phyloP scores from a whole-genome alignment of 148 eudicot genomes.

The Dysphania ambrosioides region DNA sequence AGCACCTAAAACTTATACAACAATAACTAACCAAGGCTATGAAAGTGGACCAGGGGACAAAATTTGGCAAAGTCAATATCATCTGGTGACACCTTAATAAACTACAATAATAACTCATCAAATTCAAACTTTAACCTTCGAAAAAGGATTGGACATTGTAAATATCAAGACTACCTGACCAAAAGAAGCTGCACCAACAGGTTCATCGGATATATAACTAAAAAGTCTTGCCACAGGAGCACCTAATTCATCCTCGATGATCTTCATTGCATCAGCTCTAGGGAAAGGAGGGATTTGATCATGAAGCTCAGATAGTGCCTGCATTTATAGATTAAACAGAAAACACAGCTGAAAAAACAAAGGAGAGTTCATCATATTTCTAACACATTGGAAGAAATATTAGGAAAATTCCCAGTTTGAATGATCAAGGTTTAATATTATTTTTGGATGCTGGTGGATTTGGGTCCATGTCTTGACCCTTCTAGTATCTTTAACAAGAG shows the following conservation, averaged over 20 bases:
- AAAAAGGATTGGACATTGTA: constrained; percentile 5
- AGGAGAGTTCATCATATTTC: not conserved
- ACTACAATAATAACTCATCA: not conserved
- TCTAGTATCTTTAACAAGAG: not conserved
- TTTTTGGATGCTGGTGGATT: not conserved
- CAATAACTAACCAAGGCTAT: not conserved
- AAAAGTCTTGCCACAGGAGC: constrained; percentile 52
- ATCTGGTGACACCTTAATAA: not conserved
- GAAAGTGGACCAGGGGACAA: not conserved
- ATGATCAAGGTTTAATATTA: not conserved
- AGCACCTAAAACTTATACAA: not conserved
- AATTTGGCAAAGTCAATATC: not conserved
- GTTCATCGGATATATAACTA: constrained; percentile 79
- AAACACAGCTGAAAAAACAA: constrained; percentile 4
- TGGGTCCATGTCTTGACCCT: not conserved
- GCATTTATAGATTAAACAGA: constrained; percentile 37
- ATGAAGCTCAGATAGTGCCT: constrained; percentile 93
- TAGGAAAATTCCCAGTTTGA: not conserved
- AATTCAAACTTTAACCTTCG: not conserved
- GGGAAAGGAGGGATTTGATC: constrained; percentile 98
- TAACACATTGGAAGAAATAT: not conserved
- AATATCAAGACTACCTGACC: constrained; percentile 66
- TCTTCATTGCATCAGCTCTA: constrained; percentile 75
- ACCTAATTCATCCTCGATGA: constrained; percentile 87
- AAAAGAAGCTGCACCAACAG: constrained; percentile 98